phyloP scores from a whole-genome alignment of 164 flowering plant species.

The Vitis rotundifolia region DNA sequence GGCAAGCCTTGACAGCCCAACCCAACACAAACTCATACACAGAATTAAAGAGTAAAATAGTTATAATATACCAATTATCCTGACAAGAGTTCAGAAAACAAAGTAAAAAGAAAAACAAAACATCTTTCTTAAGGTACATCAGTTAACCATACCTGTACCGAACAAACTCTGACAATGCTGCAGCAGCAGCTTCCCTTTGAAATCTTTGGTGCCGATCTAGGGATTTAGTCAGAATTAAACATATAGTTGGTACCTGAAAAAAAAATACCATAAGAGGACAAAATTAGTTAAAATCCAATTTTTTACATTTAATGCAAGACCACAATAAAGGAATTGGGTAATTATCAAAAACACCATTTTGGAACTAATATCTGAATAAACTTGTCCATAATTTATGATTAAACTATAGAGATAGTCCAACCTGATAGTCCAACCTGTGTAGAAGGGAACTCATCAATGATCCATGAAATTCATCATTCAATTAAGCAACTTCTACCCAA shows the following conservation, averaged over 20 bases:
- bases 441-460: too few relatives aligned
- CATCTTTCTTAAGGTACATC: background rate
- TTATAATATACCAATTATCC: background rate
- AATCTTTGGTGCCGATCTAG: conserved; percentile 50
- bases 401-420: too few relatives aligned
- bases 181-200: conserved; percentile 96
- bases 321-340: background rate
- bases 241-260: conserved; percentile 68
- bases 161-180: conserved; percentile 89
- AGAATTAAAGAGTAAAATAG: too few relatives aligned
- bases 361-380: too few relatives aligned
- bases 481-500: too few relatives aligned
- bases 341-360: too few relatives aligned
- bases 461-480: too few relatives aligned
- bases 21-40: too few relatives aligned
- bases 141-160: conserved; percentile 60
- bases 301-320: background rate
- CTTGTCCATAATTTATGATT: too few relatives aligned
- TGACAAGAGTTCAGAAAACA: background rate
- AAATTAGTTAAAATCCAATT: background rate
- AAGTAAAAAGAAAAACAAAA: background rate
- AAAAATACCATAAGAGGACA: background rate
- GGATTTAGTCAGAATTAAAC: conserved; percentile 59
- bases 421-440: too few relatives aligned
- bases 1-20: too few relatives aligned